Conservation (phyloP, 345 rosid species). For the Eucalyptus cloeziana region DNA sequence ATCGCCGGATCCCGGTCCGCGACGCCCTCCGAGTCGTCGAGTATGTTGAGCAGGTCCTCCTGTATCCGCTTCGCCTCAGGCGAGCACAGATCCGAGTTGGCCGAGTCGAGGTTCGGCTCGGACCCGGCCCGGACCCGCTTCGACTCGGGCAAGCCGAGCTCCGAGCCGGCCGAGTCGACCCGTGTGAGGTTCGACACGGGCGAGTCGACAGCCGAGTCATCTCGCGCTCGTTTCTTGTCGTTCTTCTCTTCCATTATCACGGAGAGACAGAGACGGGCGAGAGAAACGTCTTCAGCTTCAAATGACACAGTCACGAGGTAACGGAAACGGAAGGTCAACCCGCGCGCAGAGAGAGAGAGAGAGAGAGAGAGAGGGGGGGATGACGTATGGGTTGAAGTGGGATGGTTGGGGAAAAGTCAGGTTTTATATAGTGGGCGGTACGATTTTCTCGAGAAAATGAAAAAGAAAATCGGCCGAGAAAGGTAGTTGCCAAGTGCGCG, state of each 20-base stretch:
- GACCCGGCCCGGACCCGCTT: conserved; percentile 15
- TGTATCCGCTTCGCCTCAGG: conserved; percentile 43
- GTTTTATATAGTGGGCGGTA: neutral
- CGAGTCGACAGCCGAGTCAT: neutral
- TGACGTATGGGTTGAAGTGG: neutral
- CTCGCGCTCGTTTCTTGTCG: neutral
- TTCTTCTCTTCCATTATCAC: neutral
- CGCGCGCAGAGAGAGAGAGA: neutral
- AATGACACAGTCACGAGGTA: neutral
- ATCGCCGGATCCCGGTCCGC: conserved; percentile 13
- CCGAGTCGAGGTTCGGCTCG: neutral
- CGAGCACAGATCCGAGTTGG: conserved; percentile 11
- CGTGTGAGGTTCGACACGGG: neutral
- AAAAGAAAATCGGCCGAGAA: neutral
- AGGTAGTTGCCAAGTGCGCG: neutral
- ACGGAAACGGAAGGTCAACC: neutral
- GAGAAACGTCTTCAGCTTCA: neutral
- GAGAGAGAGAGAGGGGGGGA: neutral
- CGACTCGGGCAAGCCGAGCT: neutral
- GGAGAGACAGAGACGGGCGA: neutral
- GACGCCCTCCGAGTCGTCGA: conserved; percentile 35
- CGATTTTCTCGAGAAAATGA: neutral
- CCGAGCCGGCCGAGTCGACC: neutral
- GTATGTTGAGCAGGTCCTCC: conserved; percentile 41
- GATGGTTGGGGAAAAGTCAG: neutral